A percentile compares a stretch with the other conserved stretches of the same genome.
Evolutionary conservation across 2,329 filamentous ascomycete species (phyloP).

Genomic region (Botryotinia convoluta): DNA sequence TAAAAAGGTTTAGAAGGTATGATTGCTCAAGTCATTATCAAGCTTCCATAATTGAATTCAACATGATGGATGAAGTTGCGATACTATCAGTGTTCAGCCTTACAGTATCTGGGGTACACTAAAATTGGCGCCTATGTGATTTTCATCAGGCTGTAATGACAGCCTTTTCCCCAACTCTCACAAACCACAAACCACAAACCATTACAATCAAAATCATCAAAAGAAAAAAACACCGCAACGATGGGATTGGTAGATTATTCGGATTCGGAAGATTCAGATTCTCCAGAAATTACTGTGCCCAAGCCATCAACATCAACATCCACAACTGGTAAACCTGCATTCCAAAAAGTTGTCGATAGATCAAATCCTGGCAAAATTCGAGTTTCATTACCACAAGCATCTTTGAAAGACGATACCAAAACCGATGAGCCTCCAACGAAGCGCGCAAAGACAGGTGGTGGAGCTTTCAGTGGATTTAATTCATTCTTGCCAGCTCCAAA

Average conservation of each 20-base stretch:
- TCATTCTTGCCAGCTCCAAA: conserved; percentile 86
- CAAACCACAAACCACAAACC: background rate
- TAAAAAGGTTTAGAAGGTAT: background rate
- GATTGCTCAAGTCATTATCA: conserved; percentile 1
- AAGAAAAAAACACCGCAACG: background rate
- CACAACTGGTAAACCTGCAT: conserved; percentile 53
- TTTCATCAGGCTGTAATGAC: conserved; percentile 4
- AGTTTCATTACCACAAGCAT: conserved; percentile 65
- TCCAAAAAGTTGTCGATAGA: conserved; percentile 79
- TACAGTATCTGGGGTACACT: conserved; percentile 12
- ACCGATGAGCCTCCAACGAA: conserved; percentile 65
- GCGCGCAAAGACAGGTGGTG: conserved; percentile 59
- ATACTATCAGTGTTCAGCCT: conserved; percentile 18
- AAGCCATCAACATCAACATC: conserved; percentile 36
- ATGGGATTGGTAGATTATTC: conserved; percentile 72
- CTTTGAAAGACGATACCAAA: conserved; percentile 39
- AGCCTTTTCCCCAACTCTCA: background rate
- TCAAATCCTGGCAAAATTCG: conserved; percentile 80
- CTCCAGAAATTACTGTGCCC: conserved; percentile 41
- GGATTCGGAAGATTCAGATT: conserved; percentile 62
- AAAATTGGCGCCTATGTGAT: background rate
- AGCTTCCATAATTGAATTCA: background rate
- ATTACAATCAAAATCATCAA: conserved; percentile 12
- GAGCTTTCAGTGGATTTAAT: conserved; percentile 78
- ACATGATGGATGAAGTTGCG: conserved; percentile 4